Evolutionary conservation across 352 stramenopile species (phyloP).

Genomic region (Aphanomyces cochlioides): DNA sequence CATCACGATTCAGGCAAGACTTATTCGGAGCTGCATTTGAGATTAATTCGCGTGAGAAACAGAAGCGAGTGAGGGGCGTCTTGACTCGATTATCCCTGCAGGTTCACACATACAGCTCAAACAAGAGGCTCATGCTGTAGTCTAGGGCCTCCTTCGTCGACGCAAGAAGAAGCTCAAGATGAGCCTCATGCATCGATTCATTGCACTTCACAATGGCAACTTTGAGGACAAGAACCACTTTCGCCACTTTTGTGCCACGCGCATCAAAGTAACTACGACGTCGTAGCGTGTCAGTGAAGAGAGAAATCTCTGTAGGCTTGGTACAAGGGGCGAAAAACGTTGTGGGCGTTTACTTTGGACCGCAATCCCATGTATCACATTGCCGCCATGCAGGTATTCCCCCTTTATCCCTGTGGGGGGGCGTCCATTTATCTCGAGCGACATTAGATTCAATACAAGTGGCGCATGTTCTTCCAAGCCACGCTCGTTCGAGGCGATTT

Average conservation of each 20-base stretch:
- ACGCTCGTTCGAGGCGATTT: slow-evolving; percentile 25
- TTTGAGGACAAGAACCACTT: slow-evolving; percentile 61
- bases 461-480: slow-evolving; percentile 37
- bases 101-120: neutral
- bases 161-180: slow-evolving; percentile 20
- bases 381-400: slow-evolving; percentile 78
- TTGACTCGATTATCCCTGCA: slow-evolving; percentile 40
- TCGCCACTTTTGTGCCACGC: slow-evolving; percentile 50
- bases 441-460: slow-evolving; percentile 34
- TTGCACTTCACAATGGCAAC: slow-evolving; percentile 42
- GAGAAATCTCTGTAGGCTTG: slow-evolving; percentile 40
- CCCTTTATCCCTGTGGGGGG: neutral
- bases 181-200: slow-evolving; percentile 72
- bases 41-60: neutral
- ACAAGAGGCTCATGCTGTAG: no score
- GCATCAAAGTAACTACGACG: slow-evolving; percentile 38
- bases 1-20: slow-evolving; percentile 58
- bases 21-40: neutral
- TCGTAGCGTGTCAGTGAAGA: neutral
- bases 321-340: slow-evolving; percentile 53
- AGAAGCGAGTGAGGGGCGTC: slow-evolving; percentile 64
- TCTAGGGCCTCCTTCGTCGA: slow-evolving; percentile 3
- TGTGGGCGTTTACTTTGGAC: slow-evolving; percentile 46
- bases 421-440: neutral
- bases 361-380: slow-evolving; percentile 80